A percentile compares a stretch with the other conserved stretches of the same genome.
Conservation (phyloP, 208 protist species). For the Naegleria fowleri region DNA sequence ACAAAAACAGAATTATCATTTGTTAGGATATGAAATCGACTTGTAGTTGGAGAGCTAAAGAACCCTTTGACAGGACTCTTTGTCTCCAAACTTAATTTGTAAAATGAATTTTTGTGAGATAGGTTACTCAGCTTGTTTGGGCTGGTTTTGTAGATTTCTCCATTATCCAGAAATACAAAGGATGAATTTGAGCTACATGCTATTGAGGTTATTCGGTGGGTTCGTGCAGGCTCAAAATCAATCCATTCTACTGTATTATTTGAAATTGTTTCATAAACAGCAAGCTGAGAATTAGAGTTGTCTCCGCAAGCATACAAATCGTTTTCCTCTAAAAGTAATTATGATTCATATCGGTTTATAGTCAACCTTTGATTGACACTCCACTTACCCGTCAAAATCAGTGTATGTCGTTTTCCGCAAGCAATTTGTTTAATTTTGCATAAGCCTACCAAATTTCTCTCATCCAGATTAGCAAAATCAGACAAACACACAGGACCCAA, state of each 20-base stretch:
- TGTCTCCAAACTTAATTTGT: not conserved
- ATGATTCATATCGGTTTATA: too few species aligned
- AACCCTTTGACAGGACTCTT: not conserved
- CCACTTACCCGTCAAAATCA: not conserved
- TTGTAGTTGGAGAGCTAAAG: not conserved
- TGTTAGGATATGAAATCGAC: not conserved
- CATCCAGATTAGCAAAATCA: not conserved
- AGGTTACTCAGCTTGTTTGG: not conserved
- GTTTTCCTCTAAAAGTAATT: not conserved
- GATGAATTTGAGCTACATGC: not conserved
- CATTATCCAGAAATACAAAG: not conserved
- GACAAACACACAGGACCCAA: not conserved
- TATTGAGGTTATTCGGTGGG: not conserved
- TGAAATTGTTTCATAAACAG: not conserved
- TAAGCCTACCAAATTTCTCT: not conserved
- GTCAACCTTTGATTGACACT: too few species aligned
- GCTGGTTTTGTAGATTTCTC: not conserved
- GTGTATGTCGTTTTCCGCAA: not conserved
- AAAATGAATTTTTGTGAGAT: not conserved
- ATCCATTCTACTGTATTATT: conserved; percentile 8
- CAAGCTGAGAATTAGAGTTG: not conserved
- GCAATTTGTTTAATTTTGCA: conserved; percentile 18
- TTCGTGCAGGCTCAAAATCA: not conserved
- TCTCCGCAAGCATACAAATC: not conserved
- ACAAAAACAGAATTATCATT: not conserved